phyloP scores from a whole-genome alignment of 176 grass and related monocot genomes.

The Juncus inflexus region DNA sequence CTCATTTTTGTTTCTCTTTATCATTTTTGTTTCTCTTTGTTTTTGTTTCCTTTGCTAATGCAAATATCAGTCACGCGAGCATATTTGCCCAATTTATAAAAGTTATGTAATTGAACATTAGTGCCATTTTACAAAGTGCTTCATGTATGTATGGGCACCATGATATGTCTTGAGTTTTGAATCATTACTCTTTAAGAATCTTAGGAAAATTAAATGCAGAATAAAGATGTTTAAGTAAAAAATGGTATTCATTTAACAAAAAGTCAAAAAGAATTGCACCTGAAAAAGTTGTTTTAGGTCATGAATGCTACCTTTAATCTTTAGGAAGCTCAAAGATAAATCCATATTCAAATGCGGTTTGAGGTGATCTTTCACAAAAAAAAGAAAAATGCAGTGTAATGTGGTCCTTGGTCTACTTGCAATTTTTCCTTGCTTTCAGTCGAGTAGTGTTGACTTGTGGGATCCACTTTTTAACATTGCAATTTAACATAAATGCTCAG shows the following conservation, averaged over 20 bases:
- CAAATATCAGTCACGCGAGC: no score
- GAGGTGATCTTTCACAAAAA: no score
- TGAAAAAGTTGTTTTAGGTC: background rate
- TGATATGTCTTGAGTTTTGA: no score
- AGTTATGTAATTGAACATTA: background rate
- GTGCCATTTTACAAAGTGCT: conserved; percentile 11
- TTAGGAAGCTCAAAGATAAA: background rate
- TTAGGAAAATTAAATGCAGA: no score
- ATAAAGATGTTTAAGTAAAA: no score
- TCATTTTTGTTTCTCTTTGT: no score
- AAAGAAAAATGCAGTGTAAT: background rate
- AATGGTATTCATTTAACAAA: background rate
- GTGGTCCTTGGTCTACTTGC: conserved; percentile 12
- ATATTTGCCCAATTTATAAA: no score
- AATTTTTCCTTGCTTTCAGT: conserved; percentile 3
- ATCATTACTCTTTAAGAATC: no score
- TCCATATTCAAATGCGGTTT: background rate
- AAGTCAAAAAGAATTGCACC: background rate
- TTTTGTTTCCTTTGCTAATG: no score
- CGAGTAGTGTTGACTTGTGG: conserved; percentile 8
- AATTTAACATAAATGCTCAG: background rate
- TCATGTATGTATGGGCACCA: no score
- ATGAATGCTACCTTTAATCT: background rate
- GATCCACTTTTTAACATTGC: background rate
- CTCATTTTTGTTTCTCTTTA: no score